These are phyloP conservation scores for Bimuria novae-zelandiae DNA, from an alignment of 2,329 filamentous ascomycete genomes.

Conservation along the genomic window DNA sequence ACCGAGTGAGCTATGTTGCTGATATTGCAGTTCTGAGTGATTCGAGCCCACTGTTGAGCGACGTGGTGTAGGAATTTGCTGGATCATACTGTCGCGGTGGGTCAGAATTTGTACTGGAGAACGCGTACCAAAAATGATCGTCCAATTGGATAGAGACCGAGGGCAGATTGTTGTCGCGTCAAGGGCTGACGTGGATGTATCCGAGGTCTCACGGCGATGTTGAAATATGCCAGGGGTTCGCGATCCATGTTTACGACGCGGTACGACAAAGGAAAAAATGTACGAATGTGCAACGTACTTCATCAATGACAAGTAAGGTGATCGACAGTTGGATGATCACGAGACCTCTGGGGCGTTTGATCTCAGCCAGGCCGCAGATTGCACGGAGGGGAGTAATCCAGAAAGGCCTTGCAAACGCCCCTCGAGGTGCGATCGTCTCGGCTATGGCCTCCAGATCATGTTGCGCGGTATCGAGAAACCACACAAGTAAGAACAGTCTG, in stretches of 20 bases:
- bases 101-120: conserved; percentile 22
- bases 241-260: no score
- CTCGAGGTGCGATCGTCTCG: no score
- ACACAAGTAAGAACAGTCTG: no score
- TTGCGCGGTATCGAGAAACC: no score
- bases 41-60: neutral
- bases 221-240: neutral
- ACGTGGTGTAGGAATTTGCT: conserved; percentile 2
- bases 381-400: neutral
- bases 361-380: neutral
- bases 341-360: neutral
- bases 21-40: neutral
- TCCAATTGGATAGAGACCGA: neutral
- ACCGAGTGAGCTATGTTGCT: neutral
- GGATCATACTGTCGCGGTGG: neutral
- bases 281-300: conserved; percentile 4
- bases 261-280: neutral
- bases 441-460: no score
- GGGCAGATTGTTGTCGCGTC: neutral
- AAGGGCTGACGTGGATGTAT: conserved; percentile 2
- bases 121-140: conserved; percentile 15
- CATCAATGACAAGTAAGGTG: neutral
- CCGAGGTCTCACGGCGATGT: neutral
- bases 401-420: neutral
- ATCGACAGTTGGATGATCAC: neutral